Evolutionary conservation across 192 early-diverging fungal genomes (phyloP), one percentile per base, ranked within the genome.

Genomic region (Paraglomus brasilianum): DNA sequence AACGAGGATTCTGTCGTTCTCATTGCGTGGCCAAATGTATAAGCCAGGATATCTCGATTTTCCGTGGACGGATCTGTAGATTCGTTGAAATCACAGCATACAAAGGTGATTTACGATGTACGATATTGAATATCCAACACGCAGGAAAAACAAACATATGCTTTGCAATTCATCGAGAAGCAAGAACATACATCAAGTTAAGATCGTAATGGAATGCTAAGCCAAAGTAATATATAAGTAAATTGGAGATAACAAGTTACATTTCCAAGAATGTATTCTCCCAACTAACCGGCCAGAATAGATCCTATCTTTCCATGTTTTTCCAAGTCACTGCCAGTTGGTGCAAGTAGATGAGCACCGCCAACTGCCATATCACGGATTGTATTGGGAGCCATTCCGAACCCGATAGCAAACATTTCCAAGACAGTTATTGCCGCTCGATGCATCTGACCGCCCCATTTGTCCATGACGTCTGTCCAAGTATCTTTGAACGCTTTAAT

Each of bases 1-100:
- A 53, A 85, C 89, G 13, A 80, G 76, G 19, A 89, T 57, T 75
- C 88, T 89, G 52, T 80, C 65, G 15, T 81, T 81, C 63, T 72
- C 72, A 58, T 80, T 74, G 30, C 76, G 82, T 38, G 85, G 81
- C 89, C 89, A 91, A 74, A 91, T 88, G 76, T 89, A 72, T 59
- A 91, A 79, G 56, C 89, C 89, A 19, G 89, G 87, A 79, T 81
- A 91, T 43, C 89, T 83, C 2, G 86, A 88, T 78, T 88, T 88
- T 48, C 88, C 88, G 75, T 90, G 88, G 69, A 90, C 87, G 17
- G 88, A 86, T 63, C 77, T 78, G 55, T 17, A 42, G 38, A 64
- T 56, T 43, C n/a, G 21, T 42, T 43, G 1, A 52, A 15, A 17
- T 59, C 15, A n/a, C 17, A 40, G 11, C 40, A 22, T 13, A 11